Evolutionary conservation across 1,284 basidiomycete genomes (phyloP).

Genomic region (Leccinum solheimii): DNA sequence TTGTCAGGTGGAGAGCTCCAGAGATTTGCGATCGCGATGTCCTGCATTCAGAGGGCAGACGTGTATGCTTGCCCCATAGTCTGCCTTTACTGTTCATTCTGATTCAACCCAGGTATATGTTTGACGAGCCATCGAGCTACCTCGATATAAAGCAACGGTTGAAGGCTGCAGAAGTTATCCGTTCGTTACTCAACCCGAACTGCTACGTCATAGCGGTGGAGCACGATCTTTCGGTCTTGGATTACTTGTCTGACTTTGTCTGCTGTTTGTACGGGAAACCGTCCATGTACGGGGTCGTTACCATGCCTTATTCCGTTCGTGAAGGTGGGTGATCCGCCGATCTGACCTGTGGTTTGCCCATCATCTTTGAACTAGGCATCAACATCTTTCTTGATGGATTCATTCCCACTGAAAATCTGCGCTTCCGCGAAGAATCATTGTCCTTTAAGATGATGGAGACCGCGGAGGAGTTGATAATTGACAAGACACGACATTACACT

Average conservation of each 20-base stretch:
- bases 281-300: conserved; percentile 96
- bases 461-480: conserved; percentile 81
- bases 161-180: conserved; percentile 94
- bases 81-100: neutral
- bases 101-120: conserved; percentile 75
- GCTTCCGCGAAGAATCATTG: conserved; percentile 92
- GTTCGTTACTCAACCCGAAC: conserved; percentile 73
- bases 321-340: conserved; percentile 64
- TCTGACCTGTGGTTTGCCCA: conserved; percentile 3
- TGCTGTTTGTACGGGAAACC: conserved; percentile 97
- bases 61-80: conserved; percentile 55
- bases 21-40: conserved; percentile 93
- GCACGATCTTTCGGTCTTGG: conserved; percentile 95
- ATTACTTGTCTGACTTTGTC: conserved; percentile 96
- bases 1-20: conserved; percentile 96
- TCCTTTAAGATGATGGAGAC: conserved; percentile 97
- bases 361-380: conserved; percentile 57
- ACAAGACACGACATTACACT: conserved; percentile 83
- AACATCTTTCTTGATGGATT: conserved; percentile 98
- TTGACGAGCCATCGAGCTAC: conserved; percentile 97
- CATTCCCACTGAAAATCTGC: conserved; percentile 61
- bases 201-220: conserved; percentile 96
- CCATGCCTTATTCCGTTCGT: conserved; percentile 94
- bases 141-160: conserved; percentile 94
- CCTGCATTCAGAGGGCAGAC: conserved; percentile 89